Base-by-base conservation (phyloP, 371 early-diverging fungal genomes). In the Batkoa obscura region DNA sequence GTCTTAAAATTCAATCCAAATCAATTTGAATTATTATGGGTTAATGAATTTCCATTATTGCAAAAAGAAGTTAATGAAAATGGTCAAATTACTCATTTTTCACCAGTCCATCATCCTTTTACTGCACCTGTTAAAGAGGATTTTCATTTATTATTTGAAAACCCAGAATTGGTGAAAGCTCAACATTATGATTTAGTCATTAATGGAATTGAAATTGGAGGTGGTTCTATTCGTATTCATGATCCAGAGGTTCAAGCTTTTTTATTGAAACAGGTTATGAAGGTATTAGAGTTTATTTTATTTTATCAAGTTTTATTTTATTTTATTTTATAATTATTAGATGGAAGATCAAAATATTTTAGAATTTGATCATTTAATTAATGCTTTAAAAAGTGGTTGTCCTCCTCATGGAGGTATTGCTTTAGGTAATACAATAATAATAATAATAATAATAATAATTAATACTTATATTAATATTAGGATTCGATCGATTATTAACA, bases 341-440 rank as follows among this genome's bases (percentile, higher is more conserved):
- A 61, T 72, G 61, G 60, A 60, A 2, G 49, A 58, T 0, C 59
- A 66, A 15, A 76, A 83, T 45, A 74, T 73, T 32, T 62, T 65
- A 4, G 71, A 80, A 48, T 90, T 93, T 61, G 72, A 80, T 42
- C 94, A 93, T 62, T 64, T 93, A 58, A 67, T 90, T 45, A 78
- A 80, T 54, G 90, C 88, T 0, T 70, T 93, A 12, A 76, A 78
- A 15, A 78, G 72, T 34, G 94, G 90, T 1, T 89, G 90, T 66
- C 91, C 94, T 2, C 90, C 91, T 9, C 94, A 93, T 60, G 91
- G 88, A 17, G 94, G 90, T 2, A 78, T 90, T 53, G 90, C 94
- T 0, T 63, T 93, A 53, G n/a, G n/a, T n/a, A n/a, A n/a, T n/a
- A 45, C 38, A n/a, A n/a, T n/a, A n/a, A n/a, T n/a, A n/a, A n/a